These are phyloP conservation scores for Toxicodendron radicans DNA, from an alignment of 345 rosid species.

Conservation along the genomic window DNA sequence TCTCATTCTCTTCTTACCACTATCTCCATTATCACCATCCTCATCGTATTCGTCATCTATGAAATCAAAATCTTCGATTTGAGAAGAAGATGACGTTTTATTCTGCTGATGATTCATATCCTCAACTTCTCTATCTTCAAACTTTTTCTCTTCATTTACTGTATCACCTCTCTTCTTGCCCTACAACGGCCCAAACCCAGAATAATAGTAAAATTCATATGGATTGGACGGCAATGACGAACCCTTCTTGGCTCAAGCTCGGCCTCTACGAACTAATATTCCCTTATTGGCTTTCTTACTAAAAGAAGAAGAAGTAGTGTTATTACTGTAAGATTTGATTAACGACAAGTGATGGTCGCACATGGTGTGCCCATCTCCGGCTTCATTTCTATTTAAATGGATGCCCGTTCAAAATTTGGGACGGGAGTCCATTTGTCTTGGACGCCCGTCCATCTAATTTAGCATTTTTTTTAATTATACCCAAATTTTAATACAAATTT, in stretches of 20 bases:
- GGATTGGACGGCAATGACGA: conserved; percentile 42
- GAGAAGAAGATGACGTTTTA: conserved; percentile 32
- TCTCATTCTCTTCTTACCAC: conserved; percentile 59
- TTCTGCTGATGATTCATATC: no score
- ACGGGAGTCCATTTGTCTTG: no score
- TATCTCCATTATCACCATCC: conserved; percentile 25
- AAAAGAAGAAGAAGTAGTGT: not conserved
- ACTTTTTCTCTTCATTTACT: no score
- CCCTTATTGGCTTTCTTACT: conserved; percentile 21
- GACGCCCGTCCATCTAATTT: no score
- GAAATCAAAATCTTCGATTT: conserved; percentile 31
- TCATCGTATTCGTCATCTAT: conserved; percentile 44
- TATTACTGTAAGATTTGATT: conserved; percentile 35
- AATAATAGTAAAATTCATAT: no score
- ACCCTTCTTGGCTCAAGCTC: conserved; percentile 42
- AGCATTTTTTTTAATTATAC: no score
- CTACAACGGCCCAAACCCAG: no score
- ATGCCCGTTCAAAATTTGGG: no score
- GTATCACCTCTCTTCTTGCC: no score
- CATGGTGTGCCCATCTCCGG: conserved; percentile 26
- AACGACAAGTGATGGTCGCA: conserved; percentile 26
- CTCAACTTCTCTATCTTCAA: no score
- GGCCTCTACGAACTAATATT: conserved; percentile 31
- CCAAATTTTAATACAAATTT: no score
- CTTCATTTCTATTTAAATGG: conserved; percentile 22